Base-by-base conservation (phyloP, 2,329 filamentous ascomycete genomes). In the Septoria petroselini region DNA sequence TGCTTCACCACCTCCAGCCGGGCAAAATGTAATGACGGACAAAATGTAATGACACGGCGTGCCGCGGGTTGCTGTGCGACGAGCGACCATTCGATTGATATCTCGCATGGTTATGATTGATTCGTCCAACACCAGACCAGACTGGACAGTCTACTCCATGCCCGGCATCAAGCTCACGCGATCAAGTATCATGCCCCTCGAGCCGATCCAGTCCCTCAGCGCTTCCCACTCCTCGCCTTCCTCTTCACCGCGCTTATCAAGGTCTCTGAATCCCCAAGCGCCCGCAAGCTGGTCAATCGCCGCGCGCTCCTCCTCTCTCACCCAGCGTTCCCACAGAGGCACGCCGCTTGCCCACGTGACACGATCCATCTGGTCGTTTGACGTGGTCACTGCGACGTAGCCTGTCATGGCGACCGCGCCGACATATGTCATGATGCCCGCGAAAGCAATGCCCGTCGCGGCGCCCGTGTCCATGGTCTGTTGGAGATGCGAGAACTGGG, bases 291-390 rank as follows among this genome's bases (percentile, higher is more conserved):
- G 83, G 72, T 98, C 93, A 57, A 95, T 75, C 1, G 90, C 89
- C 3, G 84, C 86, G 18, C 93, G 78, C 74, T 98, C 91, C 57
- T 95, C 90, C 68, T 97, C 93, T 27, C 88, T 78, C 46, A 95
- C 69, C 87, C 91, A 97, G 11, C 93, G 80, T 62, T 88, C 80
- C 54, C 86, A 79, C 56, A 97, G 72, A 17, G 88, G 85, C 27
- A 88, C 85, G 8, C 93, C 93, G 0, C 82, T 82, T 7, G 85
- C 78, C 93, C 93, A 98, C 2, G 88, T 91, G 4, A 97, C 89
- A 15, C 93, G 82, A 63, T 86, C 84, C 88, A 96, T 95, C 70
- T 97, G 90, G 68, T 97, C 91, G 70, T 96, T 96, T 53, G 85
- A 78, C 27, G 91, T 96, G 19, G 88, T 84, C 52, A 94, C 75